Percentiles rank a stretch among this genome's conserved stretches.
Conservation (phyloP, 331 rosid species). For the Rhamnella rubrinervis region DNA sequence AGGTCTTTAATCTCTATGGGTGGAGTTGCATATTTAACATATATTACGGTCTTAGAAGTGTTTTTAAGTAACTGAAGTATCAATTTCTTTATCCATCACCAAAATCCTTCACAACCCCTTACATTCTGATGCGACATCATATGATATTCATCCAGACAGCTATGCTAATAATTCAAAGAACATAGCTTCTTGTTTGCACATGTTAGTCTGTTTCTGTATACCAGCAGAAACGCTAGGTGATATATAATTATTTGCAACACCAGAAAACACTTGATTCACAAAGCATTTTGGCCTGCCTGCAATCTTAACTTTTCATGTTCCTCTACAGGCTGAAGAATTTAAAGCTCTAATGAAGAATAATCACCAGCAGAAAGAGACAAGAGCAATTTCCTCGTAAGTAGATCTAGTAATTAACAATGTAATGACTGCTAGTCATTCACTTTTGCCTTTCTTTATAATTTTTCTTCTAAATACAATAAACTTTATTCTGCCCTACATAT, state of each 20-base stretch:
- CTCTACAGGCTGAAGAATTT: constrained; percentile 45
- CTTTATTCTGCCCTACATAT: constrained; percentile 9
- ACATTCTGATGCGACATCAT: background rate
- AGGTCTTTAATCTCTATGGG: too few relatives aligned
- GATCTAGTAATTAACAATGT: constrained; percentile 20
- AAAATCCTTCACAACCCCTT: background rate
- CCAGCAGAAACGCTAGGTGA: too few relatives aligned
- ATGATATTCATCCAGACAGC: background rate
- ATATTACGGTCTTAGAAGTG: too few relatives aligned
- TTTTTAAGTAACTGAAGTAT: too few relatives aligned
- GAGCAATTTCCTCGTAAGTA: constrained; percentile 22
- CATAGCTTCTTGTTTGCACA: background rate
- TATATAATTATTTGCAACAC: too few relatives aligned
- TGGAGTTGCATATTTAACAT: too few relatives aligned
- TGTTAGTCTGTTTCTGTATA: background rate
- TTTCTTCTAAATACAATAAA: constrained; percentile 10
- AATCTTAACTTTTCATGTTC: constrained; percentile 1
- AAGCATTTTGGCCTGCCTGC: too few relatives aligned
- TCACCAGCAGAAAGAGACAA: constrained; percentile 2
- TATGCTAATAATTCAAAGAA: background rate
- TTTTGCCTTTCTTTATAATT: constrained; percentile 1
- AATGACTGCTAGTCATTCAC: constrained; percentile 12
- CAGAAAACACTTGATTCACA: too few relatives aligned
- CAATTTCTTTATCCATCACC: background rate
- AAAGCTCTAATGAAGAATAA: constrained; percentile 32